Evolutionary conservation across 805 yeast species (phyloP).

Genomic region (Hyphopichia homilentoma): DNA sequence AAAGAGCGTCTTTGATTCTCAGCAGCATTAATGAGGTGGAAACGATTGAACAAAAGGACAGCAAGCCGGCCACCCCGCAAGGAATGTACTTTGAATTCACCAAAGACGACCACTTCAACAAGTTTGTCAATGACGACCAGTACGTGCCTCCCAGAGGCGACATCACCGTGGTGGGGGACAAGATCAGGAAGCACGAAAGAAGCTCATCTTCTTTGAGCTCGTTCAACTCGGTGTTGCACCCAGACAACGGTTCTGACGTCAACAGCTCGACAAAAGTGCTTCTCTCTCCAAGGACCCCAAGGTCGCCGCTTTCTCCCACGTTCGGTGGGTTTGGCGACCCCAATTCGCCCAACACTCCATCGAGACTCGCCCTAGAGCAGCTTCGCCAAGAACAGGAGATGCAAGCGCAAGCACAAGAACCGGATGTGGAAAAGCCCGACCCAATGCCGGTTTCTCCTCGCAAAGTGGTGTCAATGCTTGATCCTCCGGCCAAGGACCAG

Average conservation of each 20-base stretch:
- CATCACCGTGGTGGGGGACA: constrained; percentile 10
- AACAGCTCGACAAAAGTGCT: not conserved
- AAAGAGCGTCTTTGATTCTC: no score
- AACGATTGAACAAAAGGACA: no score
- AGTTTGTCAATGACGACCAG: constrained; percentile 16
- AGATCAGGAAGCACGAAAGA: constrained; percentile 14
- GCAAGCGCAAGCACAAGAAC: no score
- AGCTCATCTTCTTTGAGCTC: constrained; percentile 15
- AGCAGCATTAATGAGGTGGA: no score
- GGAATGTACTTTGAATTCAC: constrained; percentile 6
- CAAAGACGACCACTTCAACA: constrained; percentile 11
- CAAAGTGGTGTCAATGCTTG: not conserved
- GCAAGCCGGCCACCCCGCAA: no score
- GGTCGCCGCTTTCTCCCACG: not conserved
- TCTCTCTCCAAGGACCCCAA: constrained; percentile 1
- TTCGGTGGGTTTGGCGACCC: not conserved
- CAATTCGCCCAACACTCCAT: no score
- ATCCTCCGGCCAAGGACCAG: not conserved
- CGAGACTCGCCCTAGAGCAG: no score
- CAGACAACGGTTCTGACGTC: not conserved
- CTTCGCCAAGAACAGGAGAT: no score
- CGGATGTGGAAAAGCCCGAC: not conserved
- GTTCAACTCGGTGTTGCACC: constrained; percentile 11
- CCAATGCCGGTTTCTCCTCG: not conserved
- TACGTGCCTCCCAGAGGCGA: constrained; percentile 25